phyloP scores from a whole-genome alignment of 2,329 filamentous ascomycete species.

The Penicillium sp. region DNA sequence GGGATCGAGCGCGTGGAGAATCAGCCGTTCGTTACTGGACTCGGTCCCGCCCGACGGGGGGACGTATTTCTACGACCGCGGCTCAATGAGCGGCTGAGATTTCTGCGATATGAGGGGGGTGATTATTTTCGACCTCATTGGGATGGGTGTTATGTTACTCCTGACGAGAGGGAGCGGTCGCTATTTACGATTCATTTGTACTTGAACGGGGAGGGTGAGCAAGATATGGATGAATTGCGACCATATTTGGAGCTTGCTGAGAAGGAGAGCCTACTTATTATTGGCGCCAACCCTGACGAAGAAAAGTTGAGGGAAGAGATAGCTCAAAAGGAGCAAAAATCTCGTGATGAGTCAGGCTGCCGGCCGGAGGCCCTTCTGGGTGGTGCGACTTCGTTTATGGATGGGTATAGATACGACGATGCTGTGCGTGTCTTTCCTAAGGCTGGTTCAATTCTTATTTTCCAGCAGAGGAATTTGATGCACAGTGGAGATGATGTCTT shows the following conservation, averaged over 20 bases:
- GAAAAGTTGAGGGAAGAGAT: constrained; percentile 20
- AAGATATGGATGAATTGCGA: constrained; percentile 35
- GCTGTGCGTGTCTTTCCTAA: constrained; percentile 53
- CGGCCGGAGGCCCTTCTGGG: constrained; percentile 48
- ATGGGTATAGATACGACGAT: constrained; percentile 35
- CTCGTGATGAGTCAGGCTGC: background rate
- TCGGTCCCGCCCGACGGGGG: constrained; percentile 46
- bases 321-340: background rate
- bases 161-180: constrained; percentile 55
- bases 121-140: constrained; percentile 76
- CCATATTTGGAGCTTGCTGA: constrained; percentile 24
- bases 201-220: constrained; percentile 51
- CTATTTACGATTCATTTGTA: constrained; percentile 63
- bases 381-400: constrained; percentile 60
- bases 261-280: constrained; percentile 8
- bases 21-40: constrained; percentile 50
- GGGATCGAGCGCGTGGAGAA: constrained; percentile 44
- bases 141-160: constrained; percentile 67
- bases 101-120: constrained; percentile 71
- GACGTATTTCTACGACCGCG: constrained; percentile 46
- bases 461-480: constrained; percentile 58
- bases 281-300: constrained; percentile 17
- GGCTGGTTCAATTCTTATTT: constrained; percentile 58
- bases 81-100: constrained; percentile 75
- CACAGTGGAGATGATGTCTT: constrained; percentile 61